phyloP scores from a whole-genome alignment of 371 early-diverging fungal genomes.

The Blakeslea trispora region DNA sequence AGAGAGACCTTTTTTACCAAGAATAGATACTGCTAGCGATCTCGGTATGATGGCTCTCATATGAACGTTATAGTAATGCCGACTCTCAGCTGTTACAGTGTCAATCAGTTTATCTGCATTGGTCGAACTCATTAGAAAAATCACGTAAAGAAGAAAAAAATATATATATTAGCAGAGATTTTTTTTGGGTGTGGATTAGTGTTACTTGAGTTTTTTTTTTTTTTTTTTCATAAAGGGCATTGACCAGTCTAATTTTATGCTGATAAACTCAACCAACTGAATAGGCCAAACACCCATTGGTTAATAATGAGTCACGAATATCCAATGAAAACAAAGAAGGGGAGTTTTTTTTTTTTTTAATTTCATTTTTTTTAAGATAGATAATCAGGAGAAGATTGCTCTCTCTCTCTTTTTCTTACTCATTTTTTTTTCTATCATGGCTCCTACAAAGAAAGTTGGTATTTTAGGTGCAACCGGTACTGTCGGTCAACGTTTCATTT shows the following conservation, averaged over 20 bases:
- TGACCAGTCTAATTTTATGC: too few relatives aligned
- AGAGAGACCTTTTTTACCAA: neutral
- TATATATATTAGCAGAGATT: too few relatives aligned
- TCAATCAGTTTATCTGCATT: neutral
- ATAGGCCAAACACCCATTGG: neutral
- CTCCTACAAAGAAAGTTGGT: constrained; percentile 71
- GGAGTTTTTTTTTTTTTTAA: too few relatives aligned
- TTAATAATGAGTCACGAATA: constrained; percentile 20
- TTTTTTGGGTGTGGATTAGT: too few relatives aligned
- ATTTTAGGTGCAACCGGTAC: constrained; percentile 97
- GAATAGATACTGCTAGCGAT: neutral
- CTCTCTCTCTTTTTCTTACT: constrained; percentile 32
- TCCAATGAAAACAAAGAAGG: constrained; percentile 13
- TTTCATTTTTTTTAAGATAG: too few relatives aligned
- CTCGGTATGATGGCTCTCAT: neutral
- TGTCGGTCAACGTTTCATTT: constrained; percentile 97
- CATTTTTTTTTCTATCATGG: constrained; percentile 46
- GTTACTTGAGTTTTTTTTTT: too few relatives aligned
- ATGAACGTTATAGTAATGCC: too few relatives aligned
- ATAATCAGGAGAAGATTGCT: too few relatives aligned
- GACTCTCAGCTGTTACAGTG: neutral
- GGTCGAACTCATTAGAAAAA: neutral
- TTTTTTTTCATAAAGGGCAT: too few relatives aligned
- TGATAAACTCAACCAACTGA: neutral
- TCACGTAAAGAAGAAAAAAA: neutral